Percentiles rank a stretch among this genome's conserved stretches.
Evolutionary conservation across 169 alveolate species (phyloP).

Genomic region (Cryptosporidium sp.): DNA sequence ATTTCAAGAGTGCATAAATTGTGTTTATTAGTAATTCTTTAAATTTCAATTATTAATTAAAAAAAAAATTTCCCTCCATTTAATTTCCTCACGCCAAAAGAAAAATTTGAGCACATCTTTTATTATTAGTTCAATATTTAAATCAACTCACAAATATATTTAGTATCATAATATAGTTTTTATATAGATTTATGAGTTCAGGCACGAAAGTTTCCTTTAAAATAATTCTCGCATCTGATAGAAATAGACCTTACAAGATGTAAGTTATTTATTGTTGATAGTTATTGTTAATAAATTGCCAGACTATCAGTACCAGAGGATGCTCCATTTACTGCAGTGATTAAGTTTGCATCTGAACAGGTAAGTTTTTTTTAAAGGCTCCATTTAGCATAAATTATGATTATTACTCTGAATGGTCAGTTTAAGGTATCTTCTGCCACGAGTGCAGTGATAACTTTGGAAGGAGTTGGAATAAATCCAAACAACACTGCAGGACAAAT

Average conservation of each 20-base stretch:
- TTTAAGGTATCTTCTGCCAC: constrained; percentile 90
- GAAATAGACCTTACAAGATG: constrained; percentile 56
- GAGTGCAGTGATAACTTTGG: constrained; percentile 89
- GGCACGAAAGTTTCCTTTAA: constrained; percentile 52
- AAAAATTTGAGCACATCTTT: neutral
- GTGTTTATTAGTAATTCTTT: neutral
- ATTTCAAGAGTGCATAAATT: neutral
- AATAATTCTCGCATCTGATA: constrained; percentile 42
- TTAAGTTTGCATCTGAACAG: constrained; percentile 87
- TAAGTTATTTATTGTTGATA: constrained; percentile 1
- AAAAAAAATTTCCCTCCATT: constrained; percentile 24
- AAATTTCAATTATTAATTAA: neutral
- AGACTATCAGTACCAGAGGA: constrained; percentile 86
- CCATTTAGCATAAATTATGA: neutral
- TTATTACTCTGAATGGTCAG: constrained; percentile 44
- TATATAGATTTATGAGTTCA: constrained; percentile 27
- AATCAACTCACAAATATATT: neutral
- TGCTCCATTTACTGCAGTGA: constrained; percentile 90
- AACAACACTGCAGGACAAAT: constrained; percentile 89
- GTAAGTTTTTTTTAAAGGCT: constrained; percentile 73
- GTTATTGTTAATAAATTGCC: neutral
- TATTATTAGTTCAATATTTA: neutral
- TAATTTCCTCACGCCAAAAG: neutral
- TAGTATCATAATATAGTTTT: neutral
- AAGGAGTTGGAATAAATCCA: constrained; percentile 92